Evolutionary conservation across 2,329 filamentous ascomycete genomes (phyloP).

Genomic region (Arthrocladium fulminans): DNA sequence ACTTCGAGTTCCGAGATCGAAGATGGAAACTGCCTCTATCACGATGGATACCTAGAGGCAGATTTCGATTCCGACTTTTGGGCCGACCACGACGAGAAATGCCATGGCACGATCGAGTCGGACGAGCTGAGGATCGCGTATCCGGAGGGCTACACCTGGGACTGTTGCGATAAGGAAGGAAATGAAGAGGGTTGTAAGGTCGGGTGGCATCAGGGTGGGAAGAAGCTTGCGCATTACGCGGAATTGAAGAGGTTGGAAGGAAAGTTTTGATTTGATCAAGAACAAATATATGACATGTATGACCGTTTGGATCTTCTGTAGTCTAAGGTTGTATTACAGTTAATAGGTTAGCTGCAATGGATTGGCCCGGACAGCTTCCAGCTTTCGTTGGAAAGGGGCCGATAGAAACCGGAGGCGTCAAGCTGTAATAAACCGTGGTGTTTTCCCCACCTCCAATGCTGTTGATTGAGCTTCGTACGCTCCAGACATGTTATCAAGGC

Average conservation of each 20-base stretch:
- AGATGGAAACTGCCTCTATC: constrained; percentile 18
- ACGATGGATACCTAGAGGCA: constrained; percentile 15
- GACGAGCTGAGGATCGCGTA: not conserved
- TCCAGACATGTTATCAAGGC: no score
- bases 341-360: no score
- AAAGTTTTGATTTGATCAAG: not conserved
- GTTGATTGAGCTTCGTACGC: no score
- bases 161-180: constrained; percentile 11
- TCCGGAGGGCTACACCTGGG: constrained; percentile 10
- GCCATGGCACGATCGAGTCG: constrained; percentile 11
- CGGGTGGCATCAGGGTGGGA: not conserved
- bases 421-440: no score
- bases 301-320: no score
- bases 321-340: no score
- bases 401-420: no score
- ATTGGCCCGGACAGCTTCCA: not conserved
- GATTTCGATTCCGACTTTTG: constrained; percentile 7
- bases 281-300: no score
- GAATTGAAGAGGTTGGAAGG: not conserved
- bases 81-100: constrained; percentile 13
- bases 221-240: not conserved
- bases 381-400: no score
- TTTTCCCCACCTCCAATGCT: no score
- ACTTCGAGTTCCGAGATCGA: not conserved
- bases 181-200: not conserved